Percentiles rank a stretch among this genome's conserved stretches.
Conservation (phyloP, 257 asterid genomes). For the Solanum dulcamara region DNA sequence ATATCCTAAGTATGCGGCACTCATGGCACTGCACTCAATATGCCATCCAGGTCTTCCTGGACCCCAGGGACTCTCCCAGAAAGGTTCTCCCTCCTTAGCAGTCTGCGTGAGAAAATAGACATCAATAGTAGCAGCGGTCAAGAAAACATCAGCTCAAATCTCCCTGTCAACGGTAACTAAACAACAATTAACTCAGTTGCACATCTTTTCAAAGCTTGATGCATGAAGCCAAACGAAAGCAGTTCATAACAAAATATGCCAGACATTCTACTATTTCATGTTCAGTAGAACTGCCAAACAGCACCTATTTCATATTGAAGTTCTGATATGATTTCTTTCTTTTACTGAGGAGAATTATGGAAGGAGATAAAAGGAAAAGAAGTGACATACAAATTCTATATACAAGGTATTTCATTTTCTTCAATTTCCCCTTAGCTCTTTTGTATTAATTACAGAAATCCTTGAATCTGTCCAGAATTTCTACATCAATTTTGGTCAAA, state of each 20-base stretch:
- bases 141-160: not conserved
- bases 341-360: not conserved
- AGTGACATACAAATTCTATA: not conserved
- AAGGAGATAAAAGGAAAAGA: not conserved
- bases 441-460: not conserved
- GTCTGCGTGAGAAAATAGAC: slow-evolving; percentile 38
- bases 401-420: not conserved
- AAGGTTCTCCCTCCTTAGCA: slow-evolving; percentile 97
- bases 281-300: not conserved
- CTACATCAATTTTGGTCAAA: not conserved
- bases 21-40: slow-evolving; percentile 99
- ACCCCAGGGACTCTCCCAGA: slow-evolving; percentile 99
- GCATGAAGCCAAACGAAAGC: not conserved
- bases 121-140: not conserved
- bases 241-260: not conserved
- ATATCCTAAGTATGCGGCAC: slow-evolving; percentile 79
- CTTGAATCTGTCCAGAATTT: not conserved
- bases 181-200: not conserved
- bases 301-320: not conserved
- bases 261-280: not conserved
- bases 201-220: not conserved
- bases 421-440: not conserved
- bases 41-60: slow-evolving; percentile 99
- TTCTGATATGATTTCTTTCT: not conserved
- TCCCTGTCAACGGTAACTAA: not conserved